Base-by-base conservation (phyloP, 495 filamentous ascomycete genomes). In the Aspergillus homomorphus region DNA sequence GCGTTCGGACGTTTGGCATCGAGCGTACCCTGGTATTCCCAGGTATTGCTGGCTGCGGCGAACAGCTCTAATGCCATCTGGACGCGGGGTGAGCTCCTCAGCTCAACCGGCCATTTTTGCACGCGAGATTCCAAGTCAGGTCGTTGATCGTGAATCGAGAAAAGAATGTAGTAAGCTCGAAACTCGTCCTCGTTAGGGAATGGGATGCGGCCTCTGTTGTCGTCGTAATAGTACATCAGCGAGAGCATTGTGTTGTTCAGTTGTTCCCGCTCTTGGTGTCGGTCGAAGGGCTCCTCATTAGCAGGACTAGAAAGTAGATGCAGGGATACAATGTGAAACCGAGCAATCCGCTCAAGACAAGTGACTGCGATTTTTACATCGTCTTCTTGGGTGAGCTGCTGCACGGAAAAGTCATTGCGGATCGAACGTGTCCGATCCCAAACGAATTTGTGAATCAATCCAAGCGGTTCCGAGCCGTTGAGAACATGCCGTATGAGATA, bases 361-460 rank as follows among this genome's bases (percentile, higher is more conserved):
- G 88, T 86, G 1, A 96, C 84, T 4, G 84, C 83, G 12, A 80
- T 79, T 30, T 82, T 77, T n/a, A 91, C 82, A 59, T 87, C 78
- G 41, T 84, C 78, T 49, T 87, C 80, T 8, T 85, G 82, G 0
- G 85, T 85, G 30, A 91, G 77, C 62, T 89, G 86, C 63, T 96
- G 91, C 52, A 96, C 90, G 1, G 91, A 92, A 63, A 97, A 95
- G 68, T 99, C 95, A 60, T 94, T 93, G 26, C 95, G 85, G 57
- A 99, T 88, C 7, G 89, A 91, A 56, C 95, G 79, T 20, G 93
- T 96, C 20, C 95, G 84, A 70, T 98, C 93, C 90, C 95, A 96
- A 18, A 98, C 82, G 60, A 94, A 98, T 64, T 87, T 87, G 68
- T 97, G 92, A 42, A 89, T 82, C 3, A 80, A 67, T 0, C 84